phyloP scores from a whole-genome alignment of 2,329 filamentous ascomycete species.

The Colletotrichum echinochloae region DNA sequence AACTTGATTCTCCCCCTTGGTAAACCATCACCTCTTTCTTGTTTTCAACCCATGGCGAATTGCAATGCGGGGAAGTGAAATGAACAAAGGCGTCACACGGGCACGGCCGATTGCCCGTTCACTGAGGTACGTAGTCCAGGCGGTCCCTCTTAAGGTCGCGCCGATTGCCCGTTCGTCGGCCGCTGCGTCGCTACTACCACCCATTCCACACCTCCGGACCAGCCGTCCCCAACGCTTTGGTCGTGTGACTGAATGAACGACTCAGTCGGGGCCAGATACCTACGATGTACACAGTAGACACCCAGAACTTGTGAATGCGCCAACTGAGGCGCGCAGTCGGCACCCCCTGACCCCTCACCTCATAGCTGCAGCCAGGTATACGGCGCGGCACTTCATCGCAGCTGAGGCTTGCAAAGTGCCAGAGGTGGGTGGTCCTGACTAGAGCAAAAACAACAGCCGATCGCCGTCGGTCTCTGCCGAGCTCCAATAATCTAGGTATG shows the following conservation, averaged over 20 bases:
- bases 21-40: background rate
- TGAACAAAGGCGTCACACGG: conserved; percentile 10
- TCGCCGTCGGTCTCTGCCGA: background rate
- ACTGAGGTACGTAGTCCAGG: too few relatives aligned
- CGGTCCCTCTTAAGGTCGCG: too few relatives aligned
- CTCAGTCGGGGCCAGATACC: background rate
- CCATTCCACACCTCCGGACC: background rate
- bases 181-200: background rate
- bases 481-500: background rate
- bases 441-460: conserved; percentile 21
- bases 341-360: background rate
- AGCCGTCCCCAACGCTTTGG: conserved; percentile 16
- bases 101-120: background rate
- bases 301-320: background rate
- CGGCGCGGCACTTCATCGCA: background rate
- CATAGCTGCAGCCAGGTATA: background rate
- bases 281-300: background rate
- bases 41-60: background rate
- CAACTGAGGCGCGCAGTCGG: background rate
- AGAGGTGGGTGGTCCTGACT: background rate
- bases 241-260: conserved; percentile 21
- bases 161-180: background rate
- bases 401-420: conserved; percentile 1
- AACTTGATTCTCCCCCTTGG: background rate
- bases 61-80: conserved; percentile 2